These are phyloP conservation scores for Glebionis coronaria DNA, from an alignment of 129 eudicot genomes.

Conservation along the genomic window DNA sequence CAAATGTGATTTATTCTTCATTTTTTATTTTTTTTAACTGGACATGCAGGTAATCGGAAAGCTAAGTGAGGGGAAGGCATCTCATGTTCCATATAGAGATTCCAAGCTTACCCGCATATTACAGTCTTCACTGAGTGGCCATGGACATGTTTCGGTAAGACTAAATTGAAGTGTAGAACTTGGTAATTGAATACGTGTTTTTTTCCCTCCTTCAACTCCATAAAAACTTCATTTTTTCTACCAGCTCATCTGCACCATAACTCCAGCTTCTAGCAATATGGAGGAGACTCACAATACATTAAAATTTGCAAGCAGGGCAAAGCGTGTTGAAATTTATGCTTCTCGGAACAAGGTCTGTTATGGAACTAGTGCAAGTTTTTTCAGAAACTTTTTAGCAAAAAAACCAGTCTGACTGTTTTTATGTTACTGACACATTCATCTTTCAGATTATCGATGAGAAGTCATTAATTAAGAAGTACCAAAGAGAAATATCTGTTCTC, in stretches of 20 bases:
- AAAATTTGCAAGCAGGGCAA: conserved; percentile 95
- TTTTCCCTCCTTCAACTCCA: neutral
- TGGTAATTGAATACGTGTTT: neutral
- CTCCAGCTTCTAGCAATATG: conserved; percentile 95
- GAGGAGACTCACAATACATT: conserved; percentile 99
- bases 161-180: neutral
- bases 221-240: conserved; percentile 6
- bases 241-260: conserved; percentile 95
- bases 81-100: conserved; percentile 97
- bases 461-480: conserved; percentile 94
- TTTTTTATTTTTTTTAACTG: conserved; percentile 18
- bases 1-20: conserved; percentile 10
- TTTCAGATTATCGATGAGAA: conserved; percentile 96
- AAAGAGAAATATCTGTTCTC: conserved; percentile 85
- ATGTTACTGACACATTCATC: conserved; percentile 20
- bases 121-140: conserved; percentile 95
- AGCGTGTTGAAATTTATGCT: conserved; percentile 91
- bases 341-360: conserved; percentile 77
- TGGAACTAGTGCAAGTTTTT: conserved; percentile 5
- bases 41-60: conserved; percentile 78
- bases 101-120: conserved; percentile 96
- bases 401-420: conserved; percentile 12
- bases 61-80: conserved; percentile 95
- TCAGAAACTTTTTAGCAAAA: conserved; percentile 3
- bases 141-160: conserved; percentile 98